Evolutionary conservation across 768 basidiomycete species (phyloP), one percentile per base, ranked within the genome.

Genomic region (Suillus weaverae): DNA sequence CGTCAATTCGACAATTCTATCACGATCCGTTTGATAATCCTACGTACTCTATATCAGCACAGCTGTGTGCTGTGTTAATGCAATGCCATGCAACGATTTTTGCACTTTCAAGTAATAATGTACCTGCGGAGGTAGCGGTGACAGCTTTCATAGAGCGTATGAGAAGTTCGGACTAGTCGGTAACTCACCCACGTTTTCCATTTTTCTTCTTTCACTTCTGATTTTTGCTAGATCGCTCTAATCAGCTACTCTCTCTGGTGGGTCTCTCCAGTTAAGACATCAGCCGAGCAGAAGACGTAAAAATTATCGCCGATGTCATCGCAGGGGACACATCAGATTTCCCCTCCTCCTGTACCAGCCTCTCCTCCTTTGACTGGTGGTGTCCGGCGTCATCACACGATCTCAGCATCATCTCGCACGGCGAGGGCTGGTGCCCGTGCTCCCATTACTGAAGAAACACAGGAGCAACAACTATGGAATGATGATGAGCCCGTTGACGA

Each of bases 351-450:
- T 22, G 77, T 74, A 41, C 72, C 81, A 26, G 76, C 71, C 4
- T 76, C 78, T 5, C 72, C 76, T 5, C 75, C 78, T 22, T 74
- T 80, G 32, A 74, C 76, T 16, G 81, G 83, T 39, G 56, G 57
- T 30, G 90, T 93, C n/a, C 82, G 92, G 70, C 86, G 92, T 38
- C 90, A 93, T 74, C 92, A 94, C 71, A 94, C 92, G 57, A 92
- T 94, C 76, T 85, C 92, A 36, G 85, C 90, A 13, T 82, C 90
- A 30, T 90, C 90, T 60, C 85, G 92, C 69, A 79, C 85, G 1
- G 83, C 86, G 41, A 80, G 91, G 57, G 79, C 85, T 20, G 81
- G 77, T 54, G 83, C 86, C n/a, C 87, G 86, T 73, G 83, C 88
- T 35, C 75, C 84, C 41, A 88, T 90, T 66, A 86, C 86, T 54